Percentiles rank a stretch among this genome's conserved stretches.
Evolutionary conservation across 2,329 filamentous ascomycete genomes (phyloP).

Genomic region (Phaeoacremonium minimum): DNA sequence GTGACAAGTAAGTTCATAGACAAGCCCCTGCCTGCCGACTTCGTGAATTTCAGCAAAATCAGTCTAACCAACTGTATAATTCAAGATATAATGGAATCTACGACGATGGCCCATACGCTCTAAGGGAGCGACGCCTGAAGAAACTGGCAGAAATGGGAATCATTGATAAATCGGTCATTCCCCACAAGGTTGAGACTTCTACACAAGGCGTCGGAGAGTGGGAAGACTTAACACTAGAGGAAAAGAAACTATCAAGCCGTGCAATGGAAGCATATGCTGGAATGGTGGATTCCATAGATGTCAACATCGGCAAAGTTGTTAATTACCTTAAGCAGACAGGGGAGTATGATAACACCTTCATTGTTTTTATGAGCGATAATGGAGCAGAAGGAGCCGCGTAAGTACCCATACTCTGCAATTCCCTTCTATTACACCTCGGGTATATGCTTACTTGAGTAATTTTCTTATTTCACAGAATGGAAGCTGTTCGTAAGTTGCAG

Average conservation of each 20-base stretch:
- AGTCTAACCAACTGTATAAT: no score
- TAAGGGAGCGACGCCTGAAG: constrained; percentile 15
- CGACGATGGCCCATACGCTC: constrained; percentile 17
- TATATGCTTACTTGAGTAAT: no score
- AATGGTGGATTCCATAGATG: constrained; percentile 28
- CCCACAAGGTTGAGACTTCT: constrained; percentile 16
- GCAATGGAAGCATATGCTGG: constrained; percentile 29
- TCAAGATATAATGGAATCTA: constrained; percentile 16
- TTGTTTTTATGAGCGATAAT: constrained; percentile 32
- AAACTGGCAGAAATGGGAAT: constrained; percentile 17
- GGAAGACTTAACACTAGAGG: constrained; percentile 25
- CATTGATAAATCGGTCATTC: constrained; percentile 12
- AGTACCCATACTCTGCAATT: constrained; percentile 15
- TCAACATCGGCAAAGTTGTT: constrained; percentile 24
- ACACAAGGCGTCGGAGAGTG: constrained; percentile 11
- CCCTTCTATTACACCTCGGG: constrained; percentile 1
- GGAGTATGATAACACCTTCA: constrained; percentile 28
- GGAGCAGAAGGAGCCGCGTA: constrained; percentile 26
- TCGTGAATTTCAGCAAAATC: no score
- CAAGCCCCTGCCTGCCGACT: no score
- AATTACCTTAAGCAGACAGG: constrained; percentile 13
- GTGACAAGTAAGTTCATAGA: constrained; percentile 12
- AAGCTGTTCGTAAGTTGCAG: no score
- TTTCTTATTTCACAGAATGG: no score
- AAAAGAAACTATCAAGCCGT: constrained; percentile 30